Evolutionary conservation across 2,329 filamentous ascomycete species (phyloP), one percentile per base, ranked within the genome.

Genomic region (Colletotrichum noveboracense): DNA sequence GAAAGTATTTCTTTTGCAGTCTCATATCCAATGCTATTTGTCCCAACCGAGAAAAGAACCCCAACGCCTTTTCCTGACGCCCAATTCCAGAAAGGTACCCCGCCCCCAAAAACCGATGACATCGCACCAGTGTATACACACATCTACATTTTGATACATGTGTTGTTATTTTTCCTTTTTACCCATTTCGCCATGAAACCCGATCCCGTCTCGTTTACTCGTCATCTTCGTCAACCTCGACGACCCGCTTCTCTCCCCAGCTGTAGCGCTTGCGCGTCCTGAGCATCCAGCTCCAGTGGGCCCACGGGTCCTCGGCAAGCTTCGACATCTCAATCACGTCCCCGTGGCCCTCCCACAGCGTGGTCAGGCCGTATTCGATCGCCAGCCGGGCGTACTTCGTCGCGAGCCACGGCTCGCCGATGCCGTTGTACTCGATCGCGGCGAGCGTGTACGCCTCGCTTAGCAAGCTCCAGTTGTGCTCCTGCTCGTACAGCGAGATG

Each of bases 201-300:
- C 16, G 30, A 28, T 32, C 28, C 12, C 21, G 16, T 8, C 2
- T 3, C 34, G 4, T 34, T 14, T 24, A 16, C 34, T 64, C 24
- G 36, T 80, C 43, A 7, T 66, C 60, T 21, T 48, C 52, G 4
- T 69, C 67, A 4, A 48, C 43, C 32, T 61, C 61, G 34, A 67
- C 32, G 34, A 64, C 61, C 34, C 61, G n/a, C 61, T 43, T 64
- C 61, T 64, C 61, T 21, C 78, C 80, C 82, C 82, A 83, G 48
- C 82, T 80, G 78, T 81, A 81, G 55, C 81, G 78, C 78, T 80
- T 80, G 71, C 78, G 81, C 16, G 79, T 82, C 77, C 83, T 78
- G 75, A 82, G 70, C 83, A 83, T 82, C 85, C 85, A 86, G 76
- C 82, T 85, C 85, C 84, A 86, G 79, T 86, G 85, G 13, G 60